Percentiles rank a stretch among this genome's conserved stretches.
These are phyloP conservation scores for Ceratobasidium sp. DNA, from an alignment of 1,284 basidiomycete genomes.

Conservation along the genomic window DNA sequence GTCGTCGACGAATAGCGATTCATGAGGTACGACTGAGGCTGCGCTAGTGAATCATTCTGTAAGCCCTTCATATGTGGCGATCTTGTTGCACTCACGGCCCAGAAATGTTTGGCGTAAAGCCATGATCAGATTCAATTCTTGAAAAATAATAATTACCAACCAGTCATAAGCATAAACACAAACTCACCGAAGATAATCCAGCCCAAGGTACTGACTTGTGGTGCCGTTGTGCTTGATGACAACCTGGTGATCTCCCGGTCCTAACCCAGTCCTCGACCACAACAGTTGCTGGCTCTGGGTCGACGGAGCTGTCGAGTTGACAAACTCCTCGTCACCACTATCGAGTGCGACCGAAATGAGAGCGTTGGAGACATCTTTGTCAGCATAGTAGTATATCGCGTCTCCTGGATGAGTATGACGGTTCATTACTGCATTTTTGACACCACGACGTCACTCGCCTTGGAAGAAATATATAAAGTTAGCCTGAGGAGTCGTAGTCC, in stretches of 20 bases:
- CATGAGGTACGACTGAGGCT: background rate
- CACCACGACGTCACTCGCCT: background rate
- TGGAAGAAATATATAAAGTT: background rate
- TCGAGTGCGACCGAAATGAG: background rate
- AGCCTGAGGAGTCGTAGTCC: background rate
- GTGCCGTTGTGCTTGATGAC: background rate
- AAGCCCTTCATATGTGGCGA: background rate
- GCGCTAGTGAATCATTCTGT: background rate
- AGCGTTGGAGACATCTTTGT: background rate
- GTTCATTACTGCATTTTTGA: background rate
- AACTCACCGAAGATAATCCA: constrained; percentile 23
- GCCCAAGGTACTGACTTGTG: background rate
- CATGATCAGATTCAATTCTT: background rate
- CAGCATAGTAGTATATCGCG: background rate
- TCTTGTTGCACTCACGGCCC: background rate
- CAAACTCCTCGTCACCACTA: background rate
- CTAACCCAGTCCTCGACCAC: constrained; percentile 12
- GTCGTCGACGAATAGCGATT: constrained; percentile 13
- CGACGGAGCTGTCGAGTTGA: background rate
- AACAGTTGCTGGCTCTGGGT: background rate
- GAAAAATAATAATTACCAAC: background rate
- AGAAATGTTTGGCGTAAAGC: background rate
- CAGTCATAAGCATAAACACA: background rate
- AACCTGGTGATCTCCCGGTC: constrained; percentile 13
- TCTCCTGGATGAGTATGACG: background rate